A percentile compares a stretch with the other conserved stretches of the same genome.
Conservation (phyloP, 768 basidiomycete species). For the Kwoniella sp. region DNA sequence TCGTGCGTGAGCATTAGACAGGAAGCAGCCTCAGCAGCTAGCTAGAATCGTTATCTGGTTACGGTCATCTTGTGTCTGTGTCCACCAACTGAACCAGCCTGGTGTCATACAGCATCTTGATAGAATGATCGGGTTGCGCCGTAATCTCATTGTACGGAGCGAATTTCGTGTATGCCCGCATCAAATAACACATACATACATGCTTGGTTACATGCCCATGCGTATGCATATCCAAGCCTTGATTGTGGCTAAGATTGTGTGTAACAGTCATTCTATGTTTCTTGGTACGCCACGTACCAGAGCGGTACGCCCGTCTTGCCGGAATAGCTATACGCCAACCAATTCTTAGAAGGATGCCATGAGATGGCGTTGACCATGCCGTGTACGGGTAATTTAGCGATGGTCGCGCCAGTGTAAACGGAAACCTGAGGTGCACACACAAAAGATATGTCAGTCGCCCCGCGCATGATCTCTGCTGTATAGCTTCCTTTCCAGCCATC, state of each 20-base stretch:
- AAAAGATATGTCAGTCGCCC: too few relatives aligned
- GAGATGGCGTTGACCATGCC: slow-evolving; percentile 35
- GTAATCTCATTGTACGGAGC: too few relatives aligned
- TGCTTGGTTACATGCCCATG: too few relatives aligned
- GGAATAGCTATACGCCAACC: slow-evolving; percentile 38
- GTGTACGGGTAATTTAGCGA: slow-evolving; percentile 35
- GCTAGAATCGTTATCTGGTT: too few relatives aligned
- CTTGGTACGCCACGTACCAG: slow-evolving; percentile 44
- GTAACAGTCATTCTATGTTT: slow-evolving; percentile 21
- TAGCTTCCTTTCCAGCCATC: too few relatives aligned
- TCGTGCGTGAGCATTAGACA: background rate
- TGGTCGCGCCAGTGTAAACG: slow-evolving; percentile 28
- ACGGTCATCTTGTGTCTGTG: too few relatives aligned
- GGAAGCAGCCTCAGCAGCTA: background rate
- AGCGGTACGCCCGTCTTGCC: slow-evolving; percentile 32
- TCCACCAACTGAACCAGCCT: too few relatives aligned
- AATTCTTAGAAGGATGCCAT: slow-evolving; percentile 44
- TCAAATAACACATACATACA: too few relatives aligned
- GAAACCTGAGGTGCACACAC: slow-evolving; percentile 40
- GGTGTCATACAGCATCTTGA: too few relatives aligned
- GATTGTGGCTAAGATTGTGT: too few relatives aligned
- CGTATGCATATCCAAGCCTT: background rate
- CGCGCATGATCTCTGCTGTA: too few relatives aligned
- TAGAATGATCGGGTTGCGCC: too few relatives aligned
- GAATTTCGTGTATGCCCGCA: background rate